Evolutionary conservation across 2,329 filamentous ascomycete species (phyloP).

Genomic region (Sclerotiophoma versabilis): DNA sequence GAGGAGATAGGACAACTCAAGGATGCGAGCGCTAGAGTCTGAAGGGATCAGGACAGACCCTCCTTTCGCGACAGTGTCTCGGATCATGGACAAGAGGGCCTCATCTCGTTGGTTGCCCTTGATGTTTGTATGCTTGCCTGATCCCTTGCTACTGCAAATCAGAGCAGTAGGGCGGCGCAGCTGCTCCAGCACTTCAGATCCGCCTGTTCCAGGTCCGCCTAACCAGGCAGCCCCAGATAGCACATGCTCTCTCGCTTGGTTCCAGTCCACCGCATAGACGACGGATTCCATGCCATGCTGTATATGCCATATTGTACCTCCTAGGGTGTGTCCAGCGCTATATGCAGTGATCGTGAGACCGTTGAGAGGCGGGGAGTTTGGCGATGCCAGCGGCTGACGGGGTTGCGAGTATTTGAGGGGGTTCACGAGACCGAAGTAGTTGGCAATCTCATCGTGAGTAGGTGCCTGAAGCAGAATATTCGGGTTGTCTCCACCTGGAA

Average conservation of each 20-base stretch:
- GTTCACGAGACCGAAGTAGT: constrained; percentile 89
- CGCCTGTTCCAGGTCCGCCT: constrained; percentile 78
- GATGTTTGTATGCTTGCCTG: constrained; percentile 73
- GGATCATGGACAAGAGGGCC: constrained; percentile 79
- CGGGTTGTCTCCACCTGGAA: constrained; percentile 53
- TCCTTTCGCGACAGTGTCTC: constrained; percentile 78
- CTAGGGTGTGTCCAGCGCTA: constrained; percentile 93
- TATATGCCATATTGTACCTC: constrained; percentile 98
- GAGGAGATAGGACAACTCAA: constrained; percentile 89
- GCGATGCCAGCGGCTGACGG: constrained; percentile 84
- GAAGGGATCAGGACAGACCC: constrained; percentile 93
- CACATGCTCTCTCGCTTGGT: constrained; percentile 95
- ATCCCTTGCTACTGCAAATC: constrained; percentile 86
- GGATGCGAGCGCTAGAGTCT: constrained; percentile 91
- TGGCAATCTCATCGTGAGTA: constrained; percentile 84
- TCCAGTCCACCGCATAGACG: constrained; percentile 98
- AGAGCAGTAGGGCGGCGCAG: constrained; percentile 91
- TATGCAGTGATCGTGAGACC: constrained; percentile 95
- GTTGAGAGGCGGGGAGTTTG: constrained; percentile 87
- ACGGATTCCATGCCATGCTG: constrained; percentile 96
- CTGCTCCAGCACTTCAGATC: constrained; percentile 91
- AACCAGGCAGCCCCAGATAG: constrained; percentile 94
- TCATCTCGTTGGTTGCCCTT: constrained; percentile 85
- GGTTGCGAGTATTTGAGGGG: constrained; percentile 97
- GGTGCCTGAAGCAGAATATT: constrained; percentile 72